Conservation (phyloP, 768 basidiomycete genomes). For the Psilocybe cubensis region DNA sequence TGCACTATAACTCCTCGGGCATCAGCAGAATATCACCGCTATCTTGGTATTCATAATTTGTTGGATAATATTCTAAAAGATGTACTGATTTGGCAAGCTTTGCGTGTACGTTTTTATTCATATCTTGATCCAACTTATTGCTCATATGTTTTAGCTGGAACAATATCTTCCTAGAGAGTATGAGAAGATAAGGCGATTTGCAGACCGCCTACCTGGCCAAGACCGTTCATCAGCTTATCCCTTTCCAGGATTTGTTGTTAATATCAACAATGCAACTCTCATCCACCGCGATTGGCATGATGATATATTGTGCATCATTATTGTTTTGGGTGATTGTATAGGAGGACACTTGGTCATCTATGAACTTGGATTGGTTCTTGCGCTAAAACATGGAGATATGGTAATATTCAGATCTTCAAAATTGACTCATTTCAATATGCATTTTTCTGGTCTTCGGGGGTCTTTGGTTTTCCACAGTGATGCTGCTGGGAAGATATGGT, state of each 20-base stretch:
- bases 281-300: constrained; percentile 25
- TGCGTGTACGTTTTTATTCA: no score
- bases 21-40: no score
- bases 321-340: constrained; percentile 20
- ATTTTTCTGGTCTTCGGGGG: constrained; percentile 19
- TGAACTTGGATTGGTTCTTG: constrained; percentile 28
- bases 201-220: no score
- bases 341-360: constrained; percentile 27
- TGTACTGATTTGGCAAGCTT: no score
- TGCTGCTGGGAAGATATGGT: background rate
- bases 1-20: no score
- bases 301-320: constrained; percentile 26
- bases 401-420: constrained; percentile 24
- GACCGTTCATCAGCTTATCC: background rate
- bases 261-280: constrained; percentile 2
- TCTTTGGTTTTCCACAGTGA: constrained; percentile 26
- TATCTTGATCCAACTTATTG: no score
- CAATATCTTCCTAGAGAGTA: no score
- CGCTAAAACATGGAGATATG: constrained; percentile 20
- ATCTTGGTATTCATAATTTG: no score
- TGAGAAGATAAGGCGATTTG: no score
- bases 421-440: constrained; percentile 28
- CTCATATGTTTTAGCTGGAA: no score
- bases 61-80: no score
- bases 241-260: constrained; percentile 2